Conservation (phyloP, 192 early-diverging fungal genomes). For the Gamsiella multidivaricata region DNA sequence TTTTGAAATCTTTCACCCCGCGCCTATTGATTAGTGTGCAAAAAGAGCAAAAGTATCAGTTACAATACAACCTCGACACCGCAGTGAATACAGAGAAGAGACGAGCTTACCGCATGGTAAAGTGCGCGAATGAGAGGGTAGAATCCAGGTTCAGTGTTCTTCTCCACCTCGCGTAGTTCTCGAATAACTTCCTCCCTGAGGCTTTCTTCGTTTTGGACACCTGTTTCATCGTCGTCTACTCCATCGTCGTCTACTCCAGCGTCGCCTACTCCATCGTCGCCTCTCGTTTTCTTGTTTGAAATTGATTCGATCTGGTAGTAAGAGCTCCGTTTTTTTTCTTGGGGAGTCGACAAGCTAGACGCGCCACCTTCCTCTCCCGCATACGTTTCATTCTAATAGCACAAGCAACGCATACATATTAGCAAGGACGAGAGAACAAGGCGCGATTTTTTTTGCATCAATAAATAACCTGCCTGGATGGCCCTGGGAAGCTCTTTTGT, state of each 20-base stretch:
- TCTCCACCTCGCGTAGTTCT: constrained; percentile 14
- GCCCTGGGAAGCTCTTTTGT: constrained; percentile 12
- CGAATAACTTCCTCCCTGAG: constrained; percentile 4
- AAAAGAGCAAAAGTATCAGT: constrained; percentile 8
- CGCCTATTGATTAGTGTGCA: constrained; percentile 7
- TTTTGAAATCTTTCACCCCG: constrained; percentile 18
- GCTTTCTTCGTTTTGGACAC: constrained; percentile 12
- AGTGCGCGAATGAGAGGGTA: constrained; percentile 25
- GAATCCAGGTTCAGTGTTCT: constrained; percentile 24
- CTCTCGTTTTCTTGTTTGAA: constrained; percentile 15
- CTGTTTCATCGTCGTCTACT: constrained; percentile 10
- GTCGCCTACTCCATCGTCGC: constrained; percentile 12
- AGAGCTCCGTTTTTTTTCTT: constrained; percentile 11
- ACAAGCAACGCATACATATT: constrained; percentile 20
- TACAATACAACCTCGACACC: constrained; percentile 13
- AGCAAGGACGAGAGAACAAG: constrained; percentile 23
- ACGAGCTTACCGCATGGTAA: constrained; percentile 20
- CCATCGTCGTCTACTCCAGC: constrained; percentile 19
- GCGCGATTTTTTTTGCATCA: constrained; percentile 8
- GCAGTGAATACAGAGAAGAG: constrained; percentile 21
- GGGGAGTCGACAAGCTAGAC: constrained; percentile 12
- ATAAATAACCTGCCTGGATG: constrained; percentile 16
- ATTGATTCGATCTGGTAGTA: constrained; percentile 16
- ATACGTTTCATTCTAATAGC: constrained; percentile 22
- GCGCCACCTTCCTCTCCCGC: constrained; percentile 11